These are phyloP conservation scores for Aspergillus conjunctus DNA, from an alignment of 495 filamentous ascomycete species.

Conservation along the genomic window DNA sequence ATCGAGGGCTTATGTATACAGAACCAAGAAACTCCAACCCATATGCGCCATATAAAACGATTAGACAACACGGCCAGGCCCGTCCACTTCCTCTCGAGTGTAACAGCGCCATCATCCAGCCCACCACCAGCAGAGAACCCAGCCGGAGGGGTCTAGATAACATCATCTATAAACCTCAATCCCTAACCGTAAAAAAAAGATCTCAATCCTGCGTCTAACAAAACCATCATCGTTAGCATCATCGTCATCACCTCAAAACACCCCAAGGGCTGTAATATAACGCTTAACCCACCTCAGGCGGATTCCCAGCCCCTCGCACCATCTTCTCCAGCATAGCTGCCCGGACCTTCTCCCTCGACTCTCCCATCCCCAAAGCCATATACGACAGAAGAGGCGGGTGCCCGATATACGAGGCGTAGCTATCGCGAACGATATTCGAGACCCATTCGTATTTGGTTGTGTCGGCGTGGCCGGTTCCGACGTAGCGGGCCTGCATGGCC, in stretches of 20 bases:
- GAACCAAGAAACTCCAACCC: no score
- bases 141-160: background rate
- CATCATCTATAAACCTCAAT: background rate
- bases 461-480: conserved; percentile 97
- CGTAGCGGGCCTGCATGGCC: conserved; percentile 86
- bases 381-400: conserved; percentile 89
- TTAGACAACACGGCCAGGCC: no score
- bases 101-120: no score
- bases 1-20: no score
- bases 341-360: conserved; percentile 77
- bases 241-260: background rate
- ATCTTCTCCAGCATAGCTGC: conserved; percentile 85
- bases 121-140: no score
- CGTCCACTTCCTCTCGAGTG: no score
- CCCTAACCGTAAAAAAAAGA: background rate
- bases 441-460: conserved; percentile 97
- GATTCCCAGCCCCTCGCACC: conserved; percentile 86
- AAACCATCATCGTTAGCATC: background rate
- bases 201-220: conserved; percentile 23
- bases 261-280: conserved; percentile 5
- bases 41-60: no score
- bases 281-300: conserved; percentile 59
- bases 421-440: conserved; percentile 86
- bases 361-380: conserved; percentile 85
- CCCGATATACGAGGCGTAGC: conserved; percentile 79